Evolutionary conservation across 257 asterid species (phyloP), one percentile per base, ranked within the genome.

Genomic region (Hygrophila difformis): DNA sequence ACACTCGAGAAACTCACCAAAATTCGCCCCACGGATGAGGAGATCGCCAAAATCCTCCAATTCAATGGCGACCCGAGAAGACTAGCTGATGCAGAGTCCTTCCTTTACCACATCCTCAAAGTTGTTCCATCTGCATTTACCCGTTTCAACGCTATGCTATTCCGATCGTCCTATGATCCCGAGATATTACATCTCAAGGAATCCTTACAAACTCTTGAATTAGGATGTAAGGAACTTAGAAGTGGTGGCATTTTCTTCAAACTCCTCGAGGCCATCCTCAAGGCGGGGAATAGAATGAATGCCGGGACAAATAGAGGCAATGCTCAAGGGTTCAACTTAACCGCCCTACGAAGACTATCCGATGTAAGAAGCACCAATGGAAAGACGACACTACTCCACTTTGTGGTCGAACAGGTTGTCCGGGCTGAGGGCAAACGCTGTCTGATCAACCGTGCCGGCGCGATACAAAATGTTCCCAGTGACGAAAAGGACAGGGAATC

Each of bases 1-100:
- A 66, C 77, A 16, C 87, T 87, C 36, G 94, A 87, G 34, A 87
- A 87, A 53, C 74, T 87, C 24, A 69, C 79, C 43, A 82, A 72
- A 48, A 77, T 87, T 55, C 51, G 73, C 57, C 96, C 96, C 9
- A 63, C 94, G 1, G 66, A 70, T 47, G 96, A 82, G 43, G 93
- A 82, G 73, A 64, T 73, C 3, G 18, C 59, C 35, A 77, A 62
- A 45, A 71, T 87, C 68, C 78, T 79, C 28, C 66, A 80, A 19
- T 79, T 75, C 59, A 51, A 47, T 22, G 96, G 84, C 3, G 69
- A 73, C 65, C 82, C 87, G 6, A 44, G 67, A 2, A 75, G 64
- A 43, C 75, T 87, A 61, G 91, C 96, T 14, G 77, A 73, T 57
- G 96, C 94, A 12, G 96, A 87, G 73, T 75, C 87, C 16, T 87